phyloP scores from a whole-genome alignment of 2,329 filamentous ascomycete genomes.

The Phyllosticta capitalensis region DNA sequence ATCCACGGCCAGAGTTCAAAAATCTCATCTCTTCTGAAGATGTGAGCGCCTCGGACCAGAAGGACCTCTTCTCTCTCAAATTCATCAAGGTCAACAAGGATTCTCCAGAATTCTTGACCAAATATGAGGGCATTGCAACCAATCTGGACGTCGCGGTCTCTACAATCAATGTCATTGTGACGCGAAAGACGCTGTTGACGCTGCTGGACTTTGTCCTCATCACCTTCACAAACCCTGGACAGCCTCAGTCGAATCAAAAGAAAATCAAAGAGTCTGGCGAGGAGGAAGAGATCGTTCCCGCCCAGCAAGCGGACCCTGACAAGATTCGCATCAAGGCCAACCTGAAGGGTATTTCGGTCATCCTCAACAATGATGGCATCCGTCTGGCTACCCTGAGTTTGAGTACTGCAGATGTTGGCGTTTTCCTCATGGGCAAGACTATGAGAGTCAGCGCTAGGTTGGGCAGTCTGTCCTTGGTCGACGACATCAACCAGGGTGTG shows the following conservation, averaged over 20 bases:
- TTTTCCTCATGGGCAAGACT: conserved; percentile 75
- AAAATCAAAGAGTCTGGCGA: conserved; percentile 14
- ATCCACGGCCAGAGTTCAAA: conserved; percentile 83
- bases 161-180: conserved; percentile 93
- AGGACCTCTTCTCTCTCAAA: conserved; percentile 76
- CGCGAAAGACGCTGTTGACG: conserved; percentile 82
- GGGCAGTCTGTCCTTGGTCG: conserved; percentile 78
- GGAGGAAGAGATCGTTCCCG: conserved; percentile 28
- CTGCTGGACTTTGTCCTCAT: conserved; percentile 87
- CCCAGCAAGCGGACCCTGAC: conserved; percentile 41
- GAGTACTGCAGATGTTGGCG: conserved; percentile 81
- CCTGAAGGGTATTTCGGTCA: conserved; percentile 83
- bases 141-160: conserved; percentile 87
- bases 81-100: conserved; percentile 82
- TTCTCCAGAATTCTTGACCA: conserved; percentile 85
- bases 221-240: conserved; percentile 67
- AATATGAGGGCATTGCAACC: conserved; percentile 87
- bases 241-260: conserved; percentile 23
- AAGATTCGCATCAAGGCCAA: conserved; percentile 92
- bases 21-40: conserved; percentile 93
- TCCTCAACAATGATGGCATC: conserved; percentile 96
- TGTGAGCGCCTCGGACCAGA: conserved; percentile 57
- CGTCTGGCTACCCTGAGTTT: conserved; percentile 86
- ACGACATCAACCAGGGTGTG: conserved; percentile 89
- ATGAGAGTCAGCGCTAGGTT: conserved; percentile 83